Base-by-base conservation (phyloP, 2,329 filamentous ascomycete genomes). In the Dothiorella sarmentorum region DNA sequence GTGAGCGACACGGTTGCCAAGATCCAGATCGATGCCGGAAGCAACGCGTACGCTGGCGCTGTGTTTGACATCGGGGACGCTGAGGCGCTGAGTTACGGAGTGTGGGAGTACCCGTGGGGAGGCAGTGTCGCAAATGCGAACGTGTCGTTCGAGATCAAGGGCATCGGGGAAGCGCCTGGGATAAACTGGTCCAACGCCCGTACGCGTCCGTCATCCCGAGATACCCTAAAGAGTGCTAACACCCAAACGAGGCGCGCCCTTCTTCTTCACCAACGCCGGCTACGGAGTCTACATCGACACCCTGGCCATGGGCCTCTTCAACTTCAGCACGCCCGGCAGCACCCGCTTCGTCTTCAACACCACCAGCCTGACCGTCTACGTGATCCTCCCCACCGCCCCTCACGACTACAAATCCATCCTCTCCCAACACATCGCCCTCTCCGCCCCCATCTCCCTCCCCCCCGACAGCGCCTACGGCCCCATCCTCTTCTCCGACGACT, bases 171-270 rank as follows among this genome's bases (percentile, higher is more conserved):
- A 44, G 61, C 63, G 29, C 65, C 66, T 2, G 69, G 71, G 0
- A 64, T 73, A 52, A 71, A 73, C 58, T 72, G 70, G 69, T 61
- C 58, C 37, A 74, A 72, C 60, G 69, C 69, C 22, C 65, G 71
- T 51, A 17, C 7, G 47, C 29, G 22, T 6, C 1, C 7, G 3
- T 1, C 3, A 4, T 20, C 17, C 15, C 13, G 29, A 13, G 29
- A 31, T 3, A 10, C 27, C 10, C 29, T 3, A 31, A 13, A 10
- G 29, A 11, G 29, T 13, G 9, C 29, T 31, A 13, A 31, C 29
- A 15, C 15, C 31, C 33, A 10, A 37, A 11, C 22, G 31, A 51
- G 47, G 47, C 6, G 71, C 70, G 2, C 71, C 71, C 0, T 73
- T 72, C 59, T 73, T 71, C 61, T 60, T 73, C 26, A 66, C 65